A percentile compares a stretch with the other conserved stretches of the same genome.
phyloP scores from a whole-genome alignment of 2,329 filamentous ascomycete genomes.

The Byssothecium circinans region DNA sequence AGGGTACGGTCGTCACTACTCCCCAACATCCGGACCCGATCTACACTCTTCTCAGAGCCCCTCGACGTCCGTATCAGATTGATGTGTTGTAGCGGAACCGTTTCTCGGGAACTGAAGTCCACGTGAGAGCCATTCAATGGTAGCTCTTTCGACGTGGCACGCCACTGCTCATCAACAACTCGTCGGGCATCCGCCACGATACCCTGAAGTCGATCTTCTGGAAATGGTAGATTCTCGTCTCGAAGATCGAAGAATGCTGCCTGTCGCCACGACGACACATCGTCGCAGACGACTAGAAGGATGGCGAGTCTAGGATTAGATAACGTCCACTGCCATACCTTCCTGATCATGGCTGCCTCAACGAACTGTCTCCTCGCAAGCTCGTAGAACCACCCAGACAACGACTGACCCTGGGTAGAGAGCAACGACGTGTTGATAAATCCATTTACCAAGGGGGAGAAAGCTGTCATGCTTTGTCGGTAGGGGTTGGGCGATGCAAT shows the following conservation, averaged over 20 bases:
- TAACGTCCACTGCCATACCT: conserved; percentile 46
- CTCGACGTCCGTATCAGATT: conserved; percentile 33
- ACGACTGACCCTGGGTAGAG: conserved; percentile 40
- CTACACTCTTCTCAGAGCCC: conserved; percentile 40
- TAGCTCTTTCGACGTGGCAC: conserved; percentile 44
- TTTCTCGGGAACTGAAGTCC: conserved; percentile 41
- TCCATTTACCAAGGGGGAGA: conserved; percentile 38
- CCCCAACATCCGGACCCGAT: conserved; percentile 40
- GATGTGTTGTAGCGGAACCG: conserved; percentile 40
- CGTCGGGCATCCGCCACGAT: conserved; percentile 43
- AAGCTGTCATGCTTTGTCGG: conserved; percentile 28
- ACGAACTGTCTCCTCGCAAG: conserved; percentile 40
- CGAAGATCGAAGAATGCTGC: conserved; percentile 43
- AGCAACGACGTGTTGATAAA: conserved; percentile 41
- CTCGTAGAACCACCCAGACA: conserved; percentile 43
- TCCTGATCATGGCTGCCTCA: conserved; percentile 37
- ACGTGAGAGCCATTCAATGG: conserved; percentile 41
- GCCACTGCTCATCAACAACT: conserved; percentile 46
- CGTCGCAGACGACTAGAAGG: conserved; percentile 43
- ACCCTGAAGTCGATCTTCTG: conserved; percentile 40
- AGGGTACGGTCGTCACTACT: conserved; percentile 37
- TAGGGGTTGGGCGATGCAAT: conserved; percentile 42
- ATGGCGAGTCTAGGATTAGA: conserved; percentile 44
- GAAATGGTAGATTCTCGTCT: conserved; percentile 43
- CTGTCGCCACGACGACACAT: conserved; percentile 43